Conservation (phyloP, 2,329 filamentous ascomycete genomes). For the Colletotrichum sp. region DNA sequence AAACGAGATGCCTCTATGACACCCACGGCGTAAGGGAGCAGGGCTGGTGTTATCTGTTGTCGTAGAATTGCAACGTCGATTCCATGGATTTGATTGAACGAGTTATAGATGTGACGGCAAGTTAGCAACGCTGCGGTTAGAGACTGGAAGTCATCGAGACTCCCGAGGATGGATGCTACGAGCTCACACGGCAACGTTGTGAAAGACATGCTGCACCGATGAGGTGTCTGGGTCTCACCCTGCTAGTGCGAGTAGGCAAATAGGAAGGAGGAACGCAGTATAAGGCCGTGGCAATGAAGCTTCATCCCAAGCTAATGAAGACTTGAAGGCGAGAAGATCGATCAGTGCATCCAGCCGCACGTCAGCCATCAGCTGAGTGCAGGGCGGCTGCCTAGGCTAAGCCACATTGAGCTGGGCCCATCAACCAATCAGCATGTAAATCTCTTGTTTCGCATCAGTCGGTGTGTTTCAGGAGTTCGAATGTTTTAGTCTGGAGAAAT, state of each 20-base stretch:
- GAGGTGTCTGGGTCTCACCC: background rate
- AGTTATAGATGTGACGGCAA: background rate
- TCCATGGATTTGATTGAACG: background rate
- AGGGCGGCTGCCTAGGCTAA: background rate
- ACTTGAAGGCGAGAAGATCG: background rate
- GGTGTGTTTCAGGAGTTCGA: background rate
- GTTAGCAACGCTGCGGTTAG: background rate
- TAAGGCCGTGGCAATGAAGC: background rate
- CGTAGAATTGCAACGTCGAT: background rate
- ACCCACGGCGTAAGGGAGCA: background rate
- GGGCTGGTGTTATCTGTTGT: background rate
- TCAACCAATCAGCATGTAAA: background rate
- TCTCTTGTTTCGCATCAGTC: background rate
- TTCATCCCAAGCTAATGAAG: background rate
- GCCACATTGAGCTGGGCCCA: background rate
- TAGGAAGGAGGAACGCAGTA: background rate
- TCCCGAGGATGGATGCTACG: background rate
- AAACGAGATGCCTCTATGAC: background rate
- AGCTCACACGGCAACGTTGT: background rate
- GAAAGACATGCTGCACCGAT: background rate
- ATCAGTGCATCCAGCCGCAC: background rate
- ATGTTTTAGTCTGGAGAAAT: background rate
- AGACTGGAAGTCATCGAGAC: background rate
- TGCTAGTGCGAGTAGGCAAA: background rate
- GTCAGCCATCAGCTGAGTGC: background rate